phyloP scores from a whole-genome alignment of 345 rosid genomes.

The Corchorus olitorius region DNA sequence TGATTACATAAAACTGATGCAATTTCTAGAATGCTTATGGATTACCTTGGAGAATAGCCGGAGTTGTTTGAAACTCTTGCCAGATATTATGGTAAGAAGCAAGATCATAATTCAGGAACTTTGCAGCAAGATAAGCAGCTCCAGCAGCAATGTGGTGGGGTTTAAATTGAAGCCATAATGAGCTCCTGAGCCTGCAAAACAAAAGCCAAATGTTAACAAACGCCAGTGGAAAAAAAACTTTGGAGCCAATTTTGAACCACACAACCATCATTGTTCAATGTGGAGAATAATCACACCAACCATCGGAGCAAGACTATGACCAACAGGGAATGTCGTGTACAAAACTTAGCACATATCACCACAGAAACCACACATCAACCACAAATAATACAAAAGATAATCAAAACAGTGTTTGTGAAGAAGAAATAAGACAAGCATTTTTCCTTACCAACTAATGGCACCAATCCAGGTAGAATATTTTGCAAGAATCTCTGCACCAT shows the following conservation, averaged over 20 bases:
- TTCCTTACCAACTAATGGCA: slow-evolving; percentile 79
- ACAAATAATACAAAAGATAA: slow-evolving; percentile 21
- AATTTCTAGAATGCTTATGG: not conserved
- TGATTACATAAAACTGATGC: not conserved
- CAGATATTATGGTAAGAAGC: slow-evolving; percentile 56
- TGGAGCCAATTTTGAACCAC: not conserved
- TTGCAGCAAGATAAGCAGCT: slow-evolving; percentile 76
- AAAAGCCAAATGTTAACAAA: slow-evolving; percentile 12
- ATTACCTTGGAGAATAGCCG: slow-evolving; percentile 67
- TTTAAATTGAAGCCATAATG: slow-evolving; percentile 84
- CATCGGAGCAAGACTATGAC: slow-evolving; percentile 22
- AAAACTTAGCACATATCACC: slow-evolving; percentile 31
- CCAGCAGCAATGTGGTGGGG: slow-evolving; percentile 86
- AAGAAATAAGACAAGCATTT: slow-evolving; percentile 41
- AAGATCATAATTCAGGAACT: slow-evolving; percentile 58
- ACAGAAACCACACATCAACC: slow-evolving; percentile 26
- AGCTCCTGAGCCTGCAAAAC: slow-evolving; percentile 72
- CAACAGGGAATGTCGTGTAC: slow-evolving; percentile 25
- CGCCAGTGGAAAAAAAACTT: not conserved
- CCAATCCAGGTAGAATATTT: slow-evolving; percentile 64
- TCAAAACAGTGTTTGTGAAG: slow-evolving; percentile 26
- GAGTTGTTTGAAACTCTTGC: slow-evolving; percentile 71
- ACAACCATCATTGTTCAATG: slow-evolving; percentile 10
- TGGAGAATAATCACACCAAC: slow-evolving; percentile 27
- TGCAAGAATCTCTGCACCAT: slow-evolving; percentile 75